Conservation (phyloP, 805 yeast species). For the Candida ponderosae region DNA sequence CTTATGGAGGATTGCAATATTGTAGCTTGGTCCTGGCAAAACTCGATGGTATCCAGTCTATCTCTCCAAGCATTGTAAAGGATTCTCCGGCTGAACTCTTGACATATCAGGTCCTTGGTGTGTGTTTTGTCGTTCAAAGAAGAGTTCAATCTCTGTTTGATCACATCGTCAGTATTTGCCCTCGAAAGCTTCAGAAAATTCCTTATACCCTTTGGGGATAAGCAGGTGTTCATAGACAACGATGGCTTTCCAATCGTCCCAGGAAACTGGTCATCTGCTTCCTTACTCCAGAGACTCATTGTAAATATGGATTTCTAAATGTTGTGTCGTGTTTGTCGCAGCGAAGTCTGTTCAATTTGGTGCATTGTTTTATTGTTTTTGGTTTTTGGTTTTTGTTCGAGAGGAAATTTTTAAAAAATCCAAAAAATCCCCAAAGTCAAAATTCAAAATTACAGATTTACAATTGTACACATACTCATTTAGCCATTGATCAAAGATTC, state of each 20-base stretch:
- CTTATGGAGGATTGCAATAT: slow-evolving; percentile 24
- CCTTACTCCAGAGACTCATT: slow-evolving; percentile 17
- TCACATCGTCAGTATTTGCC: slow-evolving; percentile 35
- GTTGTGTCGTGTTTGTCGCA: background rate
- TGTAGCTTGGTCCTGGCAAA: slow-evolving; percentile 28
- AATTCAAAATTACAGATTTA: too few relatives aligned
- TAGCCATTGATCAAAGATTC: too few relatives aligned
- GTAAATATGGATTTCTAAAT: background rate
- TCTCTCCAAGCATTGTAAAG: slow-evolving; percentile 41
- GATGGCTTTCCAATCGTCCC: slow-evolving; percentile 16
- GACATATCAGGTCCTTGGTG: slow-evolving; percentile 22
- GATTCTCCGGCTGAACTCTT: slow-evolving; percentile 25
- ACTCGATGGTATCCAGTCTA: slow-evolving; percentile 31
- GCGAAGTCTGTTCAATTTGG: background rate
- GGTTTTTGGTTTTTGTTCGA: too few relatives aligned
- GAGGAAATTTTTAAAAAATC: too few relatives aligned
- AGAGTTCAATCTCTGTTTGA: slow-evolving; percentile 35
- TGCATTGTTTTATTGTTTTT: too few relatives aligned
- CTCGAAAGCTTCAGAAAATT: slow-evolving; percentile 30
- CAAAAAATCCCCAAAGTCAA: too few relatives aligned
- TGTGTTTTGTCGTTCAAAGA: slow-evolving; percentile 19
- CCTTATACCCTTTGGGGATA: slow-evolving; percentile 25
- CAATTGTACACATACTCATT: too few relatives aligned
- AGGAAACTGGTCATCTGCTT: slow-evolving; percentile 14
- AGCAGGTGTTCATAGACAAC: slow-evolving; percentile 22